Evolutionary conservation across 2,329 filamentous ascomycete species (phyloP).

Genomic region (Hypomyces rosellus): DNA sequence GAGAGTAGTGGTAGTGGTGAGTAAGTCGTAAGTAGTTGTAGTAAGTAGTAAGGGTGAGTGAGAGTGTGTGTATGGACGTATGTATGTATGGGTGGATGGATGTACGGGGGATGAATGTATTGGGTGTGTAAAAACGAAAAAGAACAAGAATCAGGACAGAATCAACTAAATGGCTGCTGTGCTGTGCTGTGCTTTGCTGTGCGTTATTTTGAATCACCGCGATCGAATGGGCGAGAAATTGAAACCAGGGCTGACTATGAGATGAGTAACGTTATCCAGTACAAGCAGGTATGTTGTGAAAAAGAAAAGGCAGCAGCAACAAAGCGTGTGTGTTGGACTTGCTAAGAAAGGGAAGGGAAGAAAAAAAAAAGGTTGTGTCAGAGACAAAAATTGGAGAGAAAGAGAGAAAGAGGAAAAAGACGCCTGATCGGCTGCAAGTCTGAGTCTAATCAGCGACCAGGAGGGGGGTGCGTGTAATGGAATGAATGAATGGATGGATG

Average conservation of each 20-base stretch:
- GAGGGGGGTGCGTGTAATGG: background rate
- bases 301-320: background rate
- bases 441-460: background rate
- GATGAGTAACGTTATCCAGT: background rate
- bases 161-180: background rate
- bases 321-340: background rate
- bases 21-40: background rate
- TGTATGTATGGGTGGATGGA: background rate
- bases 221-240: background rate
- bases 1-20: background rate
- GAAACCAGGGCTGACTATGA: background rate
- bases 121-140: too few species aligned
- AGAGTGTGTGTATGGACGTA: background rate
- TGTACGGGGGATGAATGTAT: background rate
- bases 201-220: background rate
- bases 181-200: too few species aligned
- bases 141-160: too few species aligned
- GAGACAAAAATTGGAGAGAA: background rate
- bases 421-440: slow-evolving; percentile 2
- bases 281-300: background rate
- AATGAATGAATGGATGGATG: background rate
- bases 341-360: background rate
- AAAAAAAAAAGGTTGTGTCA: background rate
- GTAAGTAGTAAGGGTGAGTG: background rate
- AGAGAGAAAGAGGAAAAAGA: background rate